Evolutionary conservation across 2,329 filamentous ascomycete genomes (phyloP).

Genomic region (Colletotrichum melonis): DNA sequence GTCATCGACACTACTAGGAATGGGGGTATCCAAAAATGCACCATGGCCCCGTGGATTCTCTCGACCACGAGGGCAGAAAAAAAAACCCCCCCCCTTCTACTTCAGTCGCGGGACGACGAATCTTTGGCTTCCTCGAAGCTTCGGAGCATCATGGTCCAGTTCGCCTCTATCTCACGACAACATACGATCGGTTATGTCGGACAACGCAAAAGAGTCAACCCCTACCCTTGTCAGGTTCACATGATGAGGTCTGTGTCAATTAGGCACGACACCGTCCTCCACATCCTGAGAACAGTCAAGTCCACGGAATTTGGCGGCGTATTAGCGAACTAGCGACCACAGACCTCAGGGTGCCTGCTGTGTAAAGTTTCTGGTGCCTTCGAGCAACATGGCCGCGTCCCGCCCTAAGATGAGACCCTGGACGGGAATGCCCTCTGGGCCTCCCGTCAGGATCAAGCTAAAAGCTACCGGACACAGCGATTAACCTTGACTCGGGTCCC

Average conservation of each 20-base stretch:
- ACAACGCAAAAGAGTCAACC: not conserved
- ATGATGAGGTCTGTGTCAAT: not conserved
- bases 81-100: not conserved
- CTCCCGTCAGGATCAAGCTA: conserved; percentile 7
- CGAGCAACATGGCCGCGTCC: conserved; percentile 8
- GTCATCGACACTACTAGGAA: conserved; percentile 12
- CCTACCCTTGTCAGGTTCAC: not conserved
- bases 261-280: not conserved
- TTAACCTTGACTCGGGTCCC: not conserved
- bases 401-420: conserved; percentile 6
- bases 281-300: not conserved
- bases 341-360: not conserved
- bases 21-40: not conserved
- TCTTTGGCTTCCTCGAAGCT: not conserved
- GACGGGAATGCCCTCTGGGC: conserved; percentile 12
- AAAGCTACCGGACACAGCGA: not conserved
- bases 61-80: not conserved
- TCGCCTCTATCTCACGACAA: not conserved
- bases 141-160: not conserved
- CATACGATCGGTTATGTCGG: not conserved
- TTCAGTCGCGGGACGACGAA: not conserved
- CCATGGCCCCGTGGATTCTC: not conserved
- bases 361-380: conserved; percentile 21
- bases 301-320: not conserved
- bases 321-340: not conserved